A percentile compares a stretch with the other conserved stretches of the same genome.
These are phyloP conservation scores for Yamadazyma sp. DNA, from an alignment of 1,139 yeast species.

Conservation along the genomic window DNA sequence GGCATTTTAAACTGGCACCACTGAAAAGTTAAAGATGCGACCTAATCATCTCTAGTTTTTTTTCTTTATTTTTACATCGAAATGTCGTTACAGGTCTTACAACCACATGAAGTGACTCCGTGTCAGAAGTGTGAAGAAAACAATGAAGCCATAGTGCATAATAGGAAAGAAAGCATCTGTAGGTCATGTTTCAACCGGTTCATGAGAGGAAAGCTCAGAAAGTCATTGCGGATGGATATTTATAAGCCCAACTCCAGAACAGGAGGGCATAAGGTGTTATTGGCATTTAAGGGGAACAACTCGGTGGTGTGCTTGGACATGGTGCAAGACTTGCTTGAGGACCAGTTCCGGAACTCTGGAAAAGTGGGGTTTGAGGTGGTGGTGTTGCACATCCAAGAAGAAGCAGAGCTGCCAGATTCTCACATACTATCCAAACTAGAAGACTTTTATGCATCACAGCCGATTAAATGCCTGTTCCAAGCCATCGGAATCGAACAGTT, in stretches of 20 bases:
- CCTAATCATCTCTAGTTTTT: conserved; percentile 6
- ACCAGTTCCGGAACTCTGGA: conserved; percentile 67
- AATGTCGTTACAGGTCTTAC: conserved; percentile 7
- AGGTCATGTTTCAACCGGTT: conserved; percentile 68
- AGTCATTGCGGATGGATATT: conserved; percentile 66
- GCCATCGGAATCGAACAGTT: conserved; percentile 41
- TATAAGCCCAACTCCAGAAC: conserved; percentile 54
- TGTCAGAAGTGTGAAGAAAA: conserved; percentile 53
- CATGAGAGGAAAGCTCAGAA: conserved; percentile 76
- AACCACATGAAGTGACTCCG: neutral
- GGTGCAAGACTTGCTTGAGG: conserved; percentile 56
- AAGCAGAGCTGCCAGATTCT: conserved; percentile 12
- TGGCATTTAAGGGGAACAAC: conserved; percentile 63
- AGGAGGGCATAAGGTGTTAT: conserved; percentile 46
- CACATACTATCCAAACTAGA: conserved; percentile 18
- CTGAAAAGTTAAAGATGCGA: neutral
- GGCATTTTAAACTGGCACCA: too few relatives aligned
- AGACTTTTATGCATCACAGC: conserved; percentile 15
- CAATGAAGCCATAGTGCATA: conserved; percentile 44
- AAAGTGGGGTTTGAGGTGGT: conserved; percentile 66
- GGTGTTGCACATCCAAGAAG: conserved; percentile 54
- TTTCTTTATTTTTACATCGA: neutral
- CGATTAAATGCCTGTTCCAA: conserved; percentile 28
- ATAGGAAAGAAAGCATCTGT: conserved; percentile 76
- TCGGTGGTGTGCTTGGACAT: conserved; percentile 71